A percentile compares a stretch with the other conserved stretches of the same genome.
Conservation (phyloP, 192 early-diverging fungal genomes). For the Entomortierella lignicola region DNA sequence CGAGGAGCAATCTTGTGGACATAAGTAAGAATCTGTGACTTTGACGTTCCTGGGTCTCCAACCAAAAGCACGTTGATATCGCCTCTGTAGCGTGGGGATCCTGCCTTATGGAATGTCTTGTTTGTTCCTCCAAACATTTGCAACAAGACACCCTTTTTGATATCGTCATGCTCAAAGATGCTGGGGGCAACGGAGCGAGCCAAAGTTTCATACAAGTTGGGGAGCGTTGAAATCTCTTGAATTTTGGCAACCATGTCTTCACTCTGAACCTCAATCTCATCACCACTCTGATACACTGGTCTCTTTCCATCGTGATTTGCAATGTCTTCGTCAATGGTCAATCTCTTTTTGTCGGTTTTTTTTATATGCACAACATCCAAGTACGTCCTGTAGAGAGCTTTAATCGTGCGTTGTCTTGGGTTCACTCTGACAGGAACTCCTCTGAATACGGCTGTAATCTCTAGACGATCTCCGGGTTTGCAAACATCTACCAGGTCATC, state of each 20-base stretch:
- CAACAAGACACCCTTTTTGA: conserved; percentile 96
- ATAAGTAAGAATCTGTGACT: conserved; percentile 93
- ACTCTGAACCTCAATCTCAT: conserved; percentile 53
- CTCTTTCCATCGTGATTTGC: conserved; percentile 35
- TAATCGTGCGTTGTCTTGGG: conserved; percentile 87
- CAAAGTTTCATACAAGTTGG: conserved; percentile 85
- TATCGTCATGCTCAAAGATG: conserved; percentile 95
- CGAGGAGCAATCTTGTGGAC: conserved; percentile 95
- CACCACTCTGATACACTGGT: conserved; percentile 38
- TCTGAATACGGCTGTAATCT: conserved; percentile 96
- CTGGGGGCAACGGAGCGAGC: conserved; percentile 91
- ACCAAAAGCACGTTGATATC: conserved; percentile 96
- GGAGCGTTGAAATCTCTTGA: conserved; percentile 66
- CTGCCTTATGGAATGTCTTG: conserved; percentile 79
- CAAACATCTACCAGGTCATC: conserved; percentile 94
- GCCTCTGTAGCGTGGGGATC: conserved; percentile 78
- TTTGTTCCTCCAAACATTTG: conserved; percentile 96
- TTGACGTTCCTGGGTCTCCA: conserved; percentile 96
- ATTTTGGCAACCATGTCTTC: conserved; percentile 59
- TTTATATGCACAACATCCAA: conserved; percentile 96
- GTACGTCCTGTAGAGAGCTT: conserved; percentile 93
- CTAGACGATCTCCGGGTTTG: conserved; percentile 94
- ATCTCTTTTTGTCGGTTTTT: conserved; percentile 78
- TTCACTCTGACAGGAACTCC: conserved; percentile 93
- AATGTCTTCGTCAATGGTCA: conserved; percentile 59